A percentile compares a stretch with the other conserved stretches of the same genome.
Evolutionary conservation across 768 basidiomycete genomes (phyloP).

Genomic region (Phylloporus sp.): DNA sequence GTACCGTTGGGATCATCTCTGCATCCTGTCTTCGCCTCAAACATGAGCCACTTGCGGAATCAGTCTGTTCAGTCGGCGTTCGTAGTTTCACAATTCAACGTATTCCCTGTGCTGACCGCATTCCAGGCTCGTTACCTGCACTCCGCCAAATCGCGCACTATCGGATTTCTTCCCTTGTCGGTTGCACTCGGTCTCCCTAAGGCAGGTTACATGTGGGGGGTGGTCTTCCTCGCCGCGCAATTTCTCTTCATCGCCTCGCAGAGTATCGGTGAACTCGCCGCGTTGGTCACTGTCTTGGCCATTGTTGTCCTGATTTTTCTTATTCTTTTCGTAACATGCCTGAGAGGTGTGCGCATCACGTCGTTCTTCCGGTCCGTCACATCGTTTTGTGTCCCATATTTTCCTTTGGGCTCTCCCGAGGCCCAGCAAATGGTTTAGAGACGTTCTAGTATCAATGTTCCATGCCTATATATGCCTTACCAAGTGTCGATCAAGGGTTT

Average conservation of each 20-base stretch:
- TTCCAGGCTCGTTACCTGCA: conserved; percentile 30
- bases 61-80: conserved; percentile 36
- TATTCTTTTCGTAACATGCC: conserved; percentile 6
- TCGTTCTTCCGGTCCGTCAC: conserved; percentile 1
- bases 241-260: conserved; percentile 17
- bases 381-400: conserved; percentile 5
- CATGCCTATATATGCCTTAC: too few species aligned
- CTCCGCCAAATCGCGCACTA: conserved; percentile 31
- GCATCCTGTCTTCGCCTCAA: conserved; percentile 27
- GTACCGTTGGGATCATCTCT: conserved; percentile 23
- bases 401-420: conserved; percentile 1
- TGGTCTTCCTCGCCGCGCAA: conserved; percentile 28
- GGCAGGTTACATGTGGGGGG: conserved; percentile 48
- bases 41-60: conserved; percentile 21
- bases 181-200: conserved; percentile 51
- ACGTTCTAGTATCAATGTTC: conserved; percentile 7
- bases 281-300: conserved; percentile 9
- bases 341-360: conserved; percentile 2
- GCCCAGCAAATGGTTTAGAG: conserved; percentile 14
- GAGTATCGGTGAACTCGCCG: conserved; percentile 7
- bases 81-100: not conserved
- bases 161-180: conserved; percentile 48
- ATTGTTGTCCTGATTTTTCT: too few species aligned
- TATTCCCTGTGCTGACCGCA: conserved; percentile 6
- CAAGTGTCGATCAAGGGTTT: too few species aligned